Conservation (phyloP, 805 yeast genomes). For the Teunomyces lycoperdinae region DNA sequence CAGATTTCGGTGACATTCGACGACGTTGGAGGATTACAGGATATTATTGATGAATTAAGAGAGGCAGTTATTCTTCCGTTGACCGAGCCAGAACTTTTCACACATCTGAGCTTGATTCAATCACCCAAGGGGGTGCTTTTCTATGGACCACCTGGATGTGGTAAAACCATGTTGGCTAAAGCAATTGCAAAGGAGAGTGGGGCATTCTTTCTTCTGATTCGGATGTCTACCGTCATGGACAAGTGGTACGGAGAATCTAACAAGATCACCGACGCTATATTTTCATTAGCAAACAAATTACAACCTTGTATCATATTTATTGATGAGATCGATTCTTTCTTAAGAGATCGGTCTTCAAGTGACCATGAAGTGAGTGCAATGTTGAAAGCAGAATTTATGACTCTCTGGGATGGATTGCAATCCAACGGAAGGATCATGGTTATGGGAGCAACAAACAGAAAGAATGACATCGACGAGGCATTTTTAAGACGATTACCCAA, state of each 20-base stretch:
- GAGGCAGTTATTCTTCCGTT: constrained; percentile 90
- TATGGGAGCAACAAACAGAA: constrained; percentile 93
- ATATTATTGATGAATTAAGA: constrained; percentile 75
- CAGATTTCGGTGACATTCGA: constrained; percentile 74
- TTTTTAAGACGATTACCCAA: constrained; percentile 92
- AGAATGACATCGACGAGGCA: constrained; percentile 88
- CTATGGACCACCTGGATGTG: constrained; percentile 97
- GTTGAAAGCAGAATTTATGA: constrained; percentile 96
- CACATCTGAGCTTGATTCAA: constrained; percentile 65
- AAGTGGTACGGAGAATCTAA: constrained; percentile 98
- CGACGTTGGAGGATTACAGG: constrained; percentile 88
- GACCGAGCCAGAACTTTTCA: constrained; percentile 67
- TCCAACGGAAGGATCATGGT: constrained; percentile 79
- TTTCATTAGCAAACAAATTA: constrained; percentile 81
- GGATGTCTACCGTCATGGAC: constrained; percentile 94
- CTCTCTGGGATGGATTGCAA: constrained; percentile 90
- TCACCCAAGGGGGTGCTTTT: constrained; percentile 94
- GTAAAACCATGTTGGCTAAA: constrained; percentile 95
- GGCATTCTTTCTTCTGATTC: constrained; percentile 84
- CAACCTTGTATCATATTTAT: constrained; percentile 94
- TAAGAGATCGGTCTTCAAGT: constrained; percentile 75
- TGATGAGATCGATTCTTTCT: constrained; percentile 93
- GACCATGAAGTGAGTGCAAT: constrained; percentile 97
- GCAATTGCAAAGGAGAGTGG: constrained; percentile 90
- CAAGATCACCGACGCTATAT: constrained; percentile 89